Conservation (phyloP, 2,329 filamentous ascomycete species). For the Aurifilum marmelostoma region DNA sequence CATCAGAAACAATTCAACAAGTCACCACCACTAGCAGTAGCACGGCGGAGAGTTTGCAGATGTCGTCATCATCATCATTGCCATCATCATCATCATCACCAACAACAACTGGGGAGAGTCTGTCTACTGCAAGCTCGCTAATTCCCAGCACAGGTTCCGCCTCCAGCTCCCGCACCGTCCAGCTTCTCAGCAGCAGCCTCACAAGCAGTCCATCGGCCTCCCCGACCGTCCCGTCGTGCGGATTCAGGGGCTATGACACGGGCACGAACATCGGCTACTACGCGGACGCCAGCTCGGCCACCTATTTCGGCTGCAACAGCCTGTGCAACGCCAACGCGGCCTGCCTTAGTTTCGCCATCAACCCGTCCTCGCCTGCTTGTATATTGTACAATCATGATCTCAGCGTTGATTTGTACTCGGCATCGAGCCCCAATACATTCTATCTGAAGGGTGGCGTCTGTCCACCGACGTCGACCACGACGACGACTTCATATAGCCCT, state of each 20-base stretch:
- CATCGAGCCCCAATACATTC: conserved; percentile 1
- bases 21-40: background rate
- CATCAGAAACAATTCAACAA: background rate
- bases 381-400: background rate
- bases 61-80: background rate
- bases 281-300: background rate
- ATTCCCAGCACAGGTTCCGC: background rate
- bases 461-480: background rate
- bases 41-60: background rate
- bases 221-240: conserved; percentile 3
- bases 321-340: conserved; percentile 1
- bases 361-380: background rate
- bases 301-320: conserved; percentile 2
- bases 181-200: background rate
- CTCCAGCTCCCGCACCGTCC: background rate
- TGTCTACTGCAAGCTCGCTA: background rate
- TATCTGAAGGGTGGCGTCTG: background rate
- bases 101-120: background rate
- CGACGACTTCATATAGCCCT: conserved; percentile 8
- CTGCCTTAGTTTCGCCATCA: background rate
- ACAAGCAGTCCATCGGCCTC: background rate
- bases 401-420: background rate
- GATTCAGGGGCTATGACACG: background rate
- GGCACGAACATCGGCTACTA: conserved; percentile 10
- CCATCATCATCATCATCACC: no score